phyloP scores from a whole-genome alignment of 352 stramenopile species.

The Plasmopara viticola region DNA sequence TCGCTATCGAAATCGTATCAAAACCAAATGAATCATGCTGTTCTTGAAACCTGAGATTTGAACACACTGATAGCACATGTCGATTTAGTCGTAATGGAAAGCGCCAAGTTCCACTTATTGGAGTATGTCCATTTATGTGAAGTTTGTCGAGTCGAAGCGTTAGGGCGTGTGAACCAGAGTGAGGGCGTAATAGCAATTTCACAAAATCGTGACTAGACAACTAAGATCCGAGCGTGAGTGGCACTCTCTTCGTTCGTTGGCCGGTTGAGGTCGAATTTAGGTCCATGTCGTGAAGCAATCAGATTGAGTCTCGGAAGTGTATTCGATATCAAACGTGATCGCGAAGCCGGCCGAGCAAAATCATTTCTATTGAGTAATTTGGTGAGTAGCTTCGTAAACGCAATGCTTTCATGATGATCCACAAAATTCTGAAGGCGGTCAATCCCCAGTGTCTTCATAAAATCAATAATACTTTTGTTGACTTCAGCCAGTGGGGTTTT shows the following conservation, averaged over 20 bases:
- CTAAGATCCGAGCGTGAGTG: slow-evolving; percentile 3
- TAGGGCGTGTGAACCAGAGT: neutral
- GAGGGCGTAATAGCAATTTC: neutral
- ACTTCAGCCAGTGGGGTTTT: neutral
- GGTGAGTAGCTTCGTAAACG: neutral
- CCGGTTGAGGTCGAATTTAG: neutral
- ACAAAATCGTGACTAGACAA: slow-evolving; percentile 8
- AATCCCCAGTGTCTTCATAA: neutral
- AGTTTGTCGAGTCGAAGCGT: neutral
- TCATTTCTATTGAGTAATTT: neutral
- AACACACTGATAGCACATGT: neutral
- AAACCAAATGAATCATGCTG: neutral
- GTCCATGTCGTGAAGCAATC: neutral
- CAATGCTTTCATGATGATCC: neutral
- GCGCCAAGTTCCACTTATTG: neutral
- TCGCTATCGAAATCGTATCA: neutral
- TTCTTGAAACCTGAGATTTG: neutral
- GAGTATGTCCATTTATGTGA: neutral
- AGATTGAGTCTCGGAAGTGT: slow-evolving; percentile 2
- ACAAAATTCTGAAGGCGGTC: slow-evolving; percentile 8
- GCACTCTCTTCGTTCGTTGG: neutral
- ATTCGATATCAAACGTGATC: neutral
- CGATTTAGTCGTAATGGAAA: neutral
- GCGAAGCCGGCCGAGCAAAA: slow-evolving; percentile 1
- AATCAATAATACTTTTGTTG: neutral